phyloP scores from a whole-genome alignment of 495 filamentous ascomycete genomes.

The Platismatia glauca region DNA sequence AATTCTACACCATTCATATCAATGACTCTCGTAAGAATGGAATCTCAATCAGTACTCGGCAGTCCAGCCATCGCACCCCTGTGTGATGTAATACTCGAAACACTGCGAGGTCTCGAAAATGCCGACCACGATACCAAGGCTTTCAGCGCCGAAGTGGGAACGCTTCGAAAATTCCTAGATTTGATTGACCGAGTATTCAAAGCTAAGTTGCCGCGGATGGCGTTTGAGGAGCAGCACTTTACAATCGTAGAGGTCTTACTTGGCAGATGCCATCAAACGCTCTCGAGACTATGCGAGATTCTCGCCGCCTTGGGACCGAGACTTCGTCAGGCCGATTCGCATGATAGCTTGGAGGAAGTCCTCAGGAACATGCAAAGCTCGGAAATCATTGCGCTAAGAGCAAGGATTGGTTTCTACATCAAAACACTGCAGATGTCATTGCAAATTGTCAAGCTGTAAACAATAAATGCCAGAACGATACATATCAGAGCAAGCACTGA shows the following conservation, averaged over 20 bases:
- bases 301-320: neutral
- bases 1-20: neutral
- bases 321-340: neutral
- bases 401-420: conserved; percentile 14
- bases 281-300: conserved; percentile 12
- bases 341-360: neutral
- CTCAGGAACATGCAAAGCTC: neutral
- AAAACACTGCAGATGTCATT: conserved; percentile 18
- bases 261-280: conserved; percentile 9
- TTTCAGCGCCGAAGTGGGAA: conserved; percentile 6
- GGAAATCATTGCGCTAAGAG: conserved; percentile 2
- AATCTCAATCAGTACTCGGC: neutral
- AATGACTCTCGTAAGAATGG: neutral
- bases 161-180: conserved; percentile 9
- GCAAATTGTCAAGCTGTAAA: conserved; percentile 16
- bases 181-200: conserved; percentile 10
- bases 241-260: conserved; percentile 9
- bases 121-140: neutral
- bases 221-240: conserved; percentile 17
- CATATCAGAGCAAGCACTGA: neutral
- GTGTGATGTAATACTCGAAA: conserved; percentile 10
- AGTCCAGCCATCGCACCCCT: conserved; percentile 7
- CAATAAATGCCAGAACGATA: no score
- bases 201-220: conserved; percentile 4
- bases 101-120: neutral